phyloP scores from a whole-genome alignment of 164 flowering plant genomes.

The Malania oleifera region DNA sequence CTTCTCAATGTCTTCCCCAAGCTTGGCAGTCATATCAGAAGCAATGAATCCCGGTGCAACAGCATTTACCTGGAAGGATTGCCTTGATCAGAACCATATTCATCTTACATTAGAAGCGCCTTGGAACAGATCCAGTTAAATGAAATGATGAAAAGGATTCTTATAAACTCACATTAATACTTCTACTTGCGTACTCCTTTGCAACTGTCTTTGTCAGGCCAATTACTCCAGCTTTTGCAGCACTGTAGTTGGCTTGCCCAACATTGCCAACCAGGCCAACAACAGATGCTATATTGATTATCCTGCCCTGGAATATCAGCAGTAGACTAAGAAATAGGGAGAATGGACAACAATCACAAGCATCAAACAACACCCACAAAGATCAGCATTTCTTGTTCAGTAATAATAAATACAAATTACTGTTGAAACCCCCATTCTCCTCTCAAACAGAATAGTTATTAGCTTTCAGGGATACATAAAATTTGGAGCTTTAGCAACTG shows the following conservation, averaged over 20 bases:
- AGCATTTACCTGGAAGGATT: constrained; percentile 69
- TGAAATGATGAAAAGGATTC: neutral
- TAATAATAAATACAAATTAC: too few relatives aligned
- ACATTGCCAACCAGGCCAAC: constrained; percentile 88
- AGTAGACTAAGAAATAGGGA: too few relatives aligned
- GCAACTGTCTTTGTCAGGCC: constrained; percentile 91
- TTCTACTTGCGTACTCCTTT: constrained; percentile 84
- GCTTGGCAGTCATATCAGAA: constrained; percentile 96
- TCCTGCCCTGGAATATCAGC: constrained; percentile 60
- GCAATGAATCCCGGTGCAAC: constrained; percentile 97
- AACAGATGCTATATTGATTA: constrained; percentile 87
- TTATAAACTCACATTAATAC: constrained; percentile 58
- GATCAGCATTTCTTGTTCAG: too few relatives aligned
- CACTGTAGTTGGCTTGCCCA: constrained; percentile 97
- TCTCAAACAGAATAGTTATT: too few relatives aligned
- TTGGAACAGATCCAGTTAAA: neutral
- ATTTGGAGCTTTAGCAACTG: too few relatives aligned
- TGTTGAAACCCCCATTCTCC: too few relatives aligned
- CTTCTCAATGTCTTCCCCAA: constrained; percentile 75
- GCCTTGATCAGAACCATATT: too few relatives aligned
- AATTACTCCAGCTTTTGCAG: constrained; percentile 98
- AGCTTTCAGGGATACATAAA: too few relatives aligned
- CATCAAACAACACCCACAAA: too few relatives aligned
- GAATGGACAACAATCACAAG: too few relatives aligned
- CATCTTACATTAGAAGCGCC: neutral